These are phyloP conservation scores for Chalciporus sphaerocephalus DNA, from an alignment of 768 basidiomycete species.

Conservation along the genomic window DNA sequence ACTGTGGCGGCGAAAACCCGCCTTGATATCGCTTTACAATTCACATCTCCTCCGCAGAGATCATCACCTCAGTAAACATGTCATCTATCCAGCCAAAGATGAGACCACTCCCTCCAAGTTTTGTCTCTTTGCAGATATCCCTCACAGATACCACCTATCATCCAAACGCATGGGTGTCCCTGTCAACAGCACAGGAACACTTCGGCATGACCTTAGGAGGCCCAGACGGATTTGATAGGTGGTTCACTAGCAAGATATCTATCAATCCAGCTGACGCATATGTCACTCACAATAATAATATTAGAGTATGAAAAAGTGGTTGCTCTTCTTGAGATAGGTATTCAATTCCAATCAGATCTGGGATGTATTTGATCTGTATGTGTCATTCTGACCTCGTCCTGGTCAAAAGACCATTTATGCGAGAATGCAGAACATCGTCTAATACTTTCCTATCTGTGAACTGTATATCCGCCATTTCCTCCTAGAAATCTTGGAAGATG, in stretches of 20 bases:
- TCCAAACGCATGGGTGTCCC: conserved; percentile 49
- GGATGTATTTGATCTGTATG: conserved; percentile 60
- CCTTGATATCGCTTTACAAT: conserved; percentile 52
- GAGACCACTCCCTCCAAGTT: conserved; percentile 38
- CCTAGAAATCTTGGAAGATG: conserved; percentile 58
- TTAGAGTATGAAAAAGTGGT: conserved; percentile 42
- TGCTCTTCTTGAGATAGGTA: neutral
- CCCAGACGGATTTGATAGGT: conserved; percentile 61
- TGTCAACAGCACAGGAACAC: conserved; percentile 47
- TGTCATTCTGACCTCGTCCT: conserved; percentile 11
- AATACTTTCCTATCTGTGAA: conserved; percentile 53
- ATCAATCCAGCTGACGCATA: conserved; percentile 74
- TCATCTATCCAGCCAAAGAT: conserved; percentile 49
- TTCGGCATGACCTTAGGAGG: conserved; percentile 55
- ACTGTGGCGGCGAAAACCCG: conserved; percentile 55
- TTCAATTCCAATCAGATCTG: conserved; percentile 52
- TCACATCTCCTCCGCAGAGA: conserved; percentile 49
- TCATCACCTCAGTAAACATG: conserved; percentile 41
- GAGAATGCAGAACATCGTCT: conserved; percentile 33
- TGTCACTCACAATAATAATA: conserved; percentile 63
- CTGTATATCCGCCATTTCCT: conserved; percentile 64
- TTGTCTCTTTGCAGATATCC: conserved; percentile 22
- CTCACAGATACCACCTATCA: conserved; percentile 38
- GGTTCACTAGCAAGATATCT: conserved; percentile 55
- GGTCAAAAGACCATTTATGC: neutral